A percentile compares a stretch with the other conserved stretches of the same genome.
Evolutionary conservation across 805 yeast genomes (phyloP).

Genomic region (Kuraishia piskuri): DNA sequence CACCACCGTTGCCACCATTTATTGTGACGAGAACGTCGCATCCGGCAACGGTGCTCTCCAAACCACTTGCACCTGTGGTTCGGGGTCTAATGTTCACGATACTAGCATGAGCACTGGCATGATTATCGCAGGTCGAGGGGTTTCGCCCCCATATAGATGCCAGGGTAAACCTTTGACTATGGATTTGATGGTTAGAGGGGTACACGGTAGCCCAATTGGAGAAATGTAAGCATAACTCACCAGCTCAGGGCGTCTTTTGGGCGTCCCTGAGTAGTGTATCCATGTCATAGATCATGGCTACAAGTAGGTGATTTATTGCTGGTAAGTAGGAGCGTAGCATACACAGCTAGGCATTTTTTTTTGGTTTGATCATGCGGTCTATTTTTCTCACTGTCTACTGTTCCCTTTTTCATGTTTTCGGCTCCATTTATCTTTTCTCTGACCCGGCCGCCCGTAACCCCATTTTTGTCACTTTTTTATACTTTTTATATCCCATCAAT

Average conservation of each 20-base stretch:
- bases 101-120: background rate
- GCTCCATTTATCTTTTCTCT: constrained; percentile 1
- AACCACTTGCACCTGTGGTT: background rate
- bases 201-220: constrained; percentile 20
- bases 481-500: background rate
- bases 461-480: background rate
- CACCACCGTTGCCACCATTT: constrained; percentile 23
- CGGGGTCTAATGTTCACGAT: background rate
- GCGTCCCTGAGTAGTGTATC: background rate
- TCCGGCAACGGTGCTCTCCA: background rate
- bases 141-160: background rate
- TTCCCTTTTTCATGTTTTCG: background rate
- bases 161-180: constrained; percentile 17
- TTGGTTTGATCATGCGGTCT: too few species aligned
- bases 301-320: background rate
- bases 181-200: constrained; percentile 31
- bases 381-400: background rate
- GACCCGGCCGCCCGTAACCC: background rate
- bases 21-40: constrained; percentile 8
- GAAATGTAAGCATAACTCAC: background rate
- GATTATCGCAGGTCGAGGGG: background rate
- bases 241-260: background rate
- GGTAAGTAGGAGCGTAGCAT: constrained; percentile 7
- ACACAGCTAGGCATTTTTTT: background rate
- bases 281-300: background rate